phyloP scores from a whole-genome alignment of 2,329 filamentous ascomycete genomes.

The Helotiales sp. region DNA sequence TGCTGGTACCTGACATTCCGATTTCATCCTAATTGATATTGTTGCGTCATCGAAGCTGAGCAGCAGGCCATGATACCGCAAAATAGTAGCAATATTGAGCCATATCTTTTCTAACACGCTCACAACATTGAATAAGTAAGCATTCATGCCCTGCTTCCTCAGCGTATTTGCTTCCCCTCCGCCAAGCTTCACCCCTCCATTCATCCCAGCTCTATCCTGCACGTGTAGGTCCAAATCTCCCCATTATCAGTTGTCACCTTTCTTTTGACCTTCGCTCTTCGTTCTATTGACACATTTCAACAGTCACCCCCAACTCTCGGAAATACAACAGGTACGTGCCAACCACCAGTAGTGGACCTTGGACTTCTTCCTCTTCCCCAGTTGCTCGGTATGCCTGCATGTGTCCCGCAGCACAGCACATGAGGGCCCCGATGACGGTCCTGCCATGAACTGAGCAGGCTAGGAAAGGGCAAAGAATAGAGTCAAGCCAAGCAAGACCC shows the following conservation, averaged over 20 bases:
- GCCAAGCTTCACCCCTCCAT: conserved; percentile 13
- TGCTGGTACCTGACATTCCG: conserved; percentile 4
- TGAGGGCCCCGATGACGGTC: conserved; percentile 7
- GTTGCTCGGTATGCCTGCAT: background rate
- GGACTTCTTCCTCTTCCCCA: background rate
- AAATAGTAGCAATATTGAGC: background rate
- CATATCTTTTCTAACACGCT: background rate
- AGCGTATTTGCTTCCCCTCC: background rate
- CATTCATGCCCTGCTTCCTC: background rate
- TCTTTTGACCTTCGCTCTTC: conserved; percentile 15
- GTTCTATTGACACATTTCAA: conserved; percentile 29
- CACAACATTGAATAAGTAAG: background rate
- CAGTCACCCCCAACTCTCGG: conserved; percentile 19
- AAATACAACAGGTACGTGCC: conserved; percentile 7
- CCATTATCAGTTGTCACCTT: conserved; percentile 1
- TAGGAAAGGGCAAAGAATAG: conserved; percentile 17
- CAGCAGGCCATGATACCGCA: background rate
- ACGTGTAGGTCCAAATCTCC: conserved; percentile 12
- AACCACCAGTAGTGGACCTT: background rate
- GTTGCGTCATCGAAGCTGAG: background rate
- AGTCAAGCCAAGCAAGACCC: conserved; percentile 23
- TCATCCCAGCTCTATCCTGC: conserved; percentile 6
- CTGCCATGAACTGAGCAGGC: conserved; percentile 2
- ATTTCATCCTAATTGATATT: background rate
- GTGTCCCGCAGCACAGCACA: background rate